phyloP scores from a whole-genome alignment of 225 moss, liverwort and hornwort species.

The Takakia lepidozioides region DNA sequence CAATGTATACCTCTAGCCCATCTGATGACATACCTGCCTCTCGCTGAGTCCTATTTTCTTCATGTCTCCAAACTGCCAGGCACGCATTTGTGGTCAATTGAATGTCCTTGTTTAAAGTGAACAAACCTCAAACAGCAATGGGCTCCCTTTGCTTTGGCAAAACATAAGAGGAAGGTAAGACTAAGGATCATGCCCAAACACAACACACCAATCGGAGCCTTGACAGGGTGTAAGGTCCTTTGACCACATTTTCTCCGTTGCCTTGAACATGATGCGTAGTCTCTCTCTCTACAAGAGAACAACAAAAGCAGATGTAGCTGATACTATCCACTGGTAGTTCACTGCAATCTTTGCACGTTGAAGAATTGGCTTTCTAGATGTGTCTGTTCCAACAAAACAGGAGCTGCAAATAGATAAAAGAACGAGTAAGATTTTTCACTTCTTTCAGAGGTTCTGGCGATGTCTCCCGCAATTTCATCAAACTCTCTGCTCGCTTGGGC shows the following conservation, averaged over 20 bases:
- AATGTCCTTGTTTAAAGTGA: too few relatives aligned
- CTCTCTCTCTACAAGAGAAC: neutral
- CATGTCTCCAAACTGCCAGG: constrained; percentile 23
- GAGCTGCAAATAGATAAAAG: neutral
- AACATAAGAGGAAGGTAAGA: neutral
- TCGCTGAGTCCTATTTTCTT: constrained; percentile 20
- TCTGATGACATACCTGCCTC: constrained; percentile 20
- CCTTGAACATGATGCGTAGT: too few relatives aligned
- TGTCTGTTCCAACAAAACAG: too few relatives aligned
- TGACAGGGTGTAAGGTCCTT: neutral
- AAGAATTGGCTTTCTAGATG: too few relatives aligned
- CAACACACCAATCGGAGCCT: too few relatives aligned
- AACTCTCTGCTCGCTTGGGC: constrained; percentile 11
- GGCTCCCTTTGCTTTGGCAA: too few relatives aligned
- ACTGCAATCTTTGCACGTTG: too few relatives aligned
- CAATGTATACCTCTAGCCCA: neutral
- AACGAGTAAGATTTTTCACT: neutral
- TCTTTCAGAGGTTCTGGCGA: constrained; percentile 19
- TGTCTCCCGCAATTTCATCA: constrained; percentile 14
- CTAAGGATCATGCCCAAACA: too few relatives aligned
- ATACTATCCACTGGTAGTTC: neutral
- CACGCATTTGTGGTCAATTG: too few relatives aligned
- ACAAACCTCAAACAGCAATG: too few relatives aligned
- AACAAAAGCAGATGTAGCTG: neutral
- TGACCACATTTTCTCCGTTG: neutral